Conservation (phyloP, 345 rosid genomes). For the Draba incana region DNA sequence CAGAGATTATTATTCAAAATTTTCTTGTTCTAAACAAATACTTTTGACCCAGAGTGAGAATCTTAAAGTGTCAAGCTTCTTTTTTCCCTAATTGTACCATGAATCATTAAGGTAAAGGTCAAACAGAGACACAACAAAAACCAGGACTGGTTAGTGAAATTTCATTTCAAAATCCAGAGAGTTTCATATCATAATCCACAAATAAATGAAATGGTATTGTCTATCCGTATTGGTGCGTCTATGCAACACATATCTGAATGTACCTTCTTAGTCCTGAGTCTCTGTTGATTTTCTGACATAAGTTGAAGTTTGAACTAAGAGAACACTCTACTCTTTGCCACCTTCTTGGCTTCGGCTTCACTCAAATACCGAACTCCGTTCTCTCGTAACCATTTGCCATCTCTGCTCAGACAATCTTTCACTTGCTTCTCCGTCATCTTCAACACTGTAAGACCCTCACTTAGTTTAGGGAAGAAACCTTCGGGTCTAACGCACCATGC, state of each 20-base stretch:
- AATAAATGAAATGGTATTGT: conserved; percentile 35
- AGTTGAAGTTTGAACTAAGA: conserved; percentile 25
- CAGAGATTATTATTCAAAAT: conserved; percentile 3
- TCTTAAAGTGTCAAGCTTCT: background rate
- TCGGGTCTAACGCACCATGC: conserved; percentile 87
- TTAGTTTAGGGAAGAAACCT: conserved; percentile 73
- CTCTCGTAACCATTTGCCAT: conserved; percentile 58
- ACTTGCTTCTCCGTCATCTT: conserved; percentile 66
- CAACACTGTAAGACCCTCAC: conserved; percentile 65
- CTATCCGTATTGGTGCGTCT: conserved; percentile 16
- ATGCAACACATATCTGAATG: conserved; percentile 19
- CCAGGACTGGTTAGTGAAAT: background rate
- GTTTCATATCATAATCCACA: conserved; percentile 18
- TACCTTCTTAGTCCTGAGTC: conserved; percentile 18
- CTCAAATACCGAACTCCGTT: conserved; percentile 64
- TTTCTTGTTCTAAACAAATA: background rate
- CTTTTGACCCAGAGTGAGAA: background rate
- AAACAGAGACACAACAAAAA: conserved; percentile 5
- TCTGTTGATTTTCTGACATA: conserved; percentile 10
- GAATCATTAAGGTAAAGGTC: conserved; percentile 5
- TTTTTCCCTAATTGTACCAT: background rate
- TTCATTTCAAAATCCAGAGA: background rate
- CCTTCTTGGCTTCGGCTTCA: conserved; percentile 63
- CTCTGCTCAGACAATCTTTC: conserved; percentile 44
- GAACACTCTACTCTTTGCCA: conserved; percentile 58